phyloP scores from a whole-genome alignment of 306 rosid species.

The Luffa aegyptiaca region DNA sequence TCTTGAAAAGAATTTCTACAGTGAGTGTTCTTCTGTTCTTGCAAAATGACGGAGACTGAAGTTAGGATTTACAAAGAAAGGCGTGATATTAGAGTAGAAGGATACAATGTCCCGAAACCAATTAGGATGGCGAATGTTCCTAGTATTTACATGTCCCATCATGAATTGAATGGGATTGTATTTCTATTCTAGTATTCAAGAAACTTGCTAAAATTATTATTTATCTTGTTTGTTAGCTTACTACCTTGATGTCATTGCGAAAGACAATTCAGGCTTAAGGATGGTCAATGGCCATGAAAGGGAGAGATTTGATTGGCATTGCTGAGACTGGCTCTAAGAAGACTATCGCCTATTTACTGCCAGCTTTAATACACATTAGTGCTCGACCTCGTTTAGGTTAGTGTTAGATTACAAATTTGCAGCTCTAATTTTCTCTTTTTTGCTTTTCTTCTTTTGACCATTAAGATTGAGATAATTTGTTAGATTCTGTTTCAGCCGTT shows the following conservation, averaged over 20 bases:
- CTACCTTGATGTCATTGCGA: slow-evolving; percentile 76
- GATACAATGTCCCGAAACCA: slow-evolving; percentile 75
- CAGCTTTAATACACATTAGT: slow-evolving; percentile 81
- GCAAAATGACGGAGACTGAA: slow-evolving; percentile 73
- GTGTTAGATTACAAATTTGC: slow-evolving; percentile 10
- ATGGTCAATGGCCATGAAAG: slow-evolving; percentile 98
- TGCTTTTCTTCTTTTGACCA: neutral
- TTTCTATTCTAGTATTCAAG: neutral
- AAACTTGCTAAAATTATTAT: neutral
- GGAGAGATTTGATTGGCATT: slow-evolving; percentile 90
- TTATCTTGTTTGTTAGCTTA: slow-evolving; percentile 36
- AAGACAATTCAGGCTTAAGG: slow-evolving; percentile 95
- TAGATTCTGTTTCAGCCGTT: too few relatives aligned
- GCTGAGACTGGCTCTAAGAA: slow-evolving; percentile 99
- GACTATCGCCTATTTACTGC: slow-evolving; percentile 80
- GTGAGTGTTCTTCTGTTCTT: slow-evolving; percentile 43
- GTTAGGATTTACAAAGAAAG: slow-evolving; percentile 40
- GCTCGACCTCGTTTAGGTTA: slow-evolving; percentile 83
- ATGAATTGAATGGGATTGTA: neutral
- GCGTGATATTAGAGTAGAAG: slow-evolving; percentile 77
- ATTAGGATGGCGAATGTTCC: slow-evolving; percentile 66
- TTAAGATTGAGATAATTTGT: slow-evolving; percentile 8
- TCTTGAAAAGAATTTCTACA: slow-evolving; percentile 74
- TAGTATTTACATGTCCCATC: slow-evolving; percentile 35
- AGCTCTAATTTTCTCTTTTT: neutral